phyloP scores from a whole-genome alignment of 1,284 basidiomycete genomes.

The Athelia sp. region DNA sequence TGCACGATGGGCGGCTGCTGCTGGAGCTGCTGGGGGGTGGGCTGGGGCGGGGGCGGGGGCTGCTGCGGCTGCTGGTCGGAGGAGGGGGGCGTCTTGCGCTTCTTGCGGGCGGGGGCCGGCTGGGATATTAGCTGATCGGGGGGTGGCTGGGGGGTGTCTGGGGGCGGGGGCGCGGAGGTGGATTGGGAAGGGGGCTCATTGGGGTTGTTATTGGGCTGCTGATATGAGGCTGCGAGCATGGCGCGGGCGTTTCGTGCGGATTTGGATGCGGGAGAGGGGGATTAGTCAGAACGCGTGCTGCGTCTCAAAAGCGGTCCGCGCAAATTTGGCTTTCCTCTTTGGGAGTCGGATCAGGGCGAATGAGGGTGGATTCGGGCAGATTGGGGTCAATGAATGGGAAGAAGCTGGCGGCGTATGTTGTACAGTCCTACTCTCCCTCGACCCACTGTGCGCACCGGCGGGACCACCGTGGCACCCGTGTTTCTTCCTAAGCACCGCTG shows the following conservation, averaged over 20 bases:
- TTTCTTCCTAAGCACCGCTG: too few species aligned
- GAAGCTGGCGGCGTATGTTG: too few species aligned
- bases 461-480: too few species aligned
- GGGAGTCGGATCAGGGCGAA: too few species aligned
- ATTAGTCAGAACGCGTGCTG: slow-evolving; percentile 1
- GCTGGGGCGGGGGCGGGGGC: slow-evolving; percentile 20
- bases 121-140: slow-evolving; percentile 44
- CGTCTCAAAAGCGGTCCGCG: too few species aligned
- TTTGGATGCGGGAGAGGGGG: not conserved
- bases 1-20: slow-evolving; percentile 26
- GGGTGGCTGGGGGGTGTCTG: slow-evolving; percentile 19
- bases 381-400: too few species aligned
- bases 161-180: slow-evolving; percentile 13
- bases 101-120: slow-evolving; percentile 35
- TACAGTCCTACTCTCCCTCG: too few species aligned
- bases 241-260: not conserved
- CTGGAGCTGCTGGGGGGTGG: slow-evolving; percentile 22
- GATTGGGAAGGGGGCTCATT: slow-evolving; percentile 28
- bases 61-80: slow-evolving; percentile 11
- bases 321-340: too few species aligned
- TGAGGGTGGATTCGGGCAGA: too few species aligned
- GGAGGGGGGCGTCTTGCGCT: slow-evolving; percentile 47
- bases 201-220: slow-evolving; percentile 27
- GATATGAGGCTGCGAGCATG: slow-evolving; percentile 9
- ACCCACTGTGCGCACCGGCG: too few species aligned